Evolutionary conservation across 306 rosid genomes (phyloP), one percentile per base, ranked within the genome.

Genomic region (Myrica gale): DNA sequence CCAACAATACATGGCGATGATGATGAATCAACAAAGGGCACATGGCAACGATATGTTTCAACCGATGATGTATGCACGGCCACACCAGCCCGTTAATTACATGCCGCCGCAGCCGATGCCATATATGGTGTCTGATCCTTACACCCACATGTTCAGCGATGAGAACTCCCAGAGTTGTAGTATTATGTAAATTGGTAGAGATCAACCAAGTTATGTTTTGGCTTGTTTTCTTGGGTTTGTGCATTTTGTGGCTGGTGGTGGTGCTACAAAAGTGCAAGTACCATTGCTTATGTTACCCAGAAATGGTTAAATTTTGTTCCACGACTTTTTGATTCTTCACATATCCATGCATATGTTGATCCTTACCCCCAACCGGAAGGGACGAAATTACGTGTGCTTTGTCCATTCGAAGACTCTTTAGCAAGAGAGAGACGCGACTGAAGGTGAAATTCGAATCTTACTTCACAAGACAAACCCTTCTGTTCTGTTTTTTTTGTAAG

Each of bases 101-200:
- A 84, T 84, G 81, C 82, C 84, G 2, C 80, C 87, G 13, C 96
- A 86, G 3, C 90, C 88, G 6, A 75, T 86, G 85, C 85, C 86
- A 0, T 66, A 86, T 51, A 82, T 84, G n/a, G 84, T 73, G 76
- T 53, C 78, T 2, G 97, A 95, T 66, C 89, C 87, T 5, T 87
- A 86, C 17, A 81, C 87, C 0, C 90, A 88, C 79, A 78, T 83
- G 26, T 92, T 92, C 82, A 95, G 90, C 20, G 99, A 95, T 39
- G 99, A 95, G 79, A 90, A 95, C 77, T 80, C 97, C 0, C 87
- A 89, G 76, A 88, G 96, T 69, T 95, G 99, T 85, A 87, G 73
- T 71, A 67, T 95, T 63, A 92, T 95, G 99, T 95, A 87, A 82
- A 80, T 61, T 52, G n/a, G 60, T 47, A 26, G 20, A n/a, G 42